Base-by-base conservation (phyloP, 306 rosid genomes). In the Cicer chorassanicum region DNA sequence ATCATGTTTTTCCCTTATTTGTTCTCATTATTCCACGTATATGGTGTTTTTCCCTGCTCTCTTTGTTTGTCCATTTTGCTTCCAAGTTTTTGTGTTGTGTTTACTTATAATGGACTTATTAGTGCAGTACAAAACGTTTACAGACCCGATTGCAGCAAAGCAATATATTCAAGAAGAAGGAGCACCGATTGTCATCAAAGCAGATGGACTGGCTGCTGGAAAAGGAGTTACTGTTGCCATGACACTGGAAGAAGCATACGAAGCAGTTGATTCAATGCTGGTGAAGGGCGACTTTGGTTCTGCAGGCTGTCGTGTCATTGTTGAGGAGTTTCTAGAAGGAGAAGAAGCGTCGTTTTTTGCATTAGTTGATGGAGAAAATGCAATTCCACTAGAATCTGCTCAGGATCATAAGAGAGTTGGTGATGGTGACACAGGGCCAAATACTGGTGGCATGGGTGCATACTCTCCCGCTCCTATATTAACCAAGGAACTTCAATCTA, bases 361-460 rank as follows among this genome's bases (percentile, higher is more conserved):
- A 1, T 56, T 94, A 68, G 99, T 92, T 78, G 96, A 94, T 86
- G 99, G 99, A 66, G 91, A 90, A 83, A 88, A 89, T 84, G 99
- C 99, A 38, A 80, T 94, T 64, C 91, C 99, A 15, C 75, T 92
- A 43, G 97, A 92, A 83, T 92, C 99, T 71, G 99, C 99, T 46
- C 99, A 94, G 83, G 99, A 94, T 81, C 96, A 94, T 78, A 92
- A 94, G 78, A 88, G 92, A 59, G 99, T 92, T 59, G 99, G 97
- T 21, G 96, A 94, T 78, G 96, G 92, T 4, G 97, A 94, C 79
- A 92, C 86, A 0, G 99, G 99, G 51, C 99, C 97, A 14, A 94
- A 94, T 82, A 94, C 97, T 16, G 97, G 99, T 56, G 99, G 99
- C 74, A 92, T 92, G 99, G 99, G 99, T 65, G 99, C 99, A 48